Evolutionary conservation across 2,329 filamentous ascomycete species (phyloP).

Genomic region (Calonectria leucothoes): DNA sequence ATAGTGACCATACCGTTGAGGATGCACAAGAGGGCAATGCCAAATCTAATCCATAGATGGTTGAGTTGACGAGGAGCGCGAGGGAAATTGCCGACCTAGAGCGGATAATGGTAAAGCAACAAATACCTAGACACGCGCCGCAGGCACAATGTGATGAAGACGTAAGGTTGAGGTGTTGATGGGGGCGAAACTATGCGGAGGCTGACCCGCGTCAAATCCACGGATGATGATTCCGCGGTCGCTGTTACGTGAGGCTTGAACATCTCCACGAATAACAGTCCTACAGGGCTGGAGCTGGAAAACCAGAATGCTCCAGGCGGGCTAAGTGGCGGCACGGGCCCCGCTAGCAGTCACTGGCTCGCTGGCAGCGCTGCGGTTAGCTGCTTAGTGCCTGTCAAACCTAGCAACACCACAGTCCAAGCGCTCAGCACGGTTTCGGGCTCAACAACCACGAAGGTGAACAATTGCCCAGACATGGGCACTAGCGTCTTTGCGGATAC

Average conservation of each 20-base stretch:
- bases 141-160: not conserved
- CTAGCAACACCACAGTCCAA: not conserved
- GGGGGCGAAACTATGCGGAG: not conserved
- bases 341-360: constrained; percentile 6
- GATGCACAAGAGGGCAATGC: constrained; percentile 16
- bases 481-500: not conserved
- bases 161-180: constrained; percentile 4
- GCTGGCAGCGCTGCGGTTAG: not conserved
- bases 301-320: not conserved
- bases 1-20: constrained; percentile 26
- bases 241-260: constrained; percentile 11
- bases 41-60: constrained; percentile 26
- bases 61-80: not conserved
- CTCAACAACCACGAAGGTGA: not conserved
- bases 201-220: constrained; percentile 12
- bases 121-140: not conserved
- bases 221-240: constrained; percentile 5
- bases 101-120: not conserved
- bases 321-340: constrained; percentile 5
- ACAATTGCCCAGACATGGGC: not conserved
- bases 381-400: not conserved
- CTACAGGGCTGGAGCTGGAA: not conserved
- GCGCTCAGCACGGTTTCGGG: not conserved
- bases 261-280: constrained; percentile 7
- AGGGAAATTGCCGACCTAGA: not conserved